Evolutionary conservation across 805 yeast species (phyloP), one percentile per base, ranked within the genome.

Genomic region (Kodamaea laetipori): DNA sequence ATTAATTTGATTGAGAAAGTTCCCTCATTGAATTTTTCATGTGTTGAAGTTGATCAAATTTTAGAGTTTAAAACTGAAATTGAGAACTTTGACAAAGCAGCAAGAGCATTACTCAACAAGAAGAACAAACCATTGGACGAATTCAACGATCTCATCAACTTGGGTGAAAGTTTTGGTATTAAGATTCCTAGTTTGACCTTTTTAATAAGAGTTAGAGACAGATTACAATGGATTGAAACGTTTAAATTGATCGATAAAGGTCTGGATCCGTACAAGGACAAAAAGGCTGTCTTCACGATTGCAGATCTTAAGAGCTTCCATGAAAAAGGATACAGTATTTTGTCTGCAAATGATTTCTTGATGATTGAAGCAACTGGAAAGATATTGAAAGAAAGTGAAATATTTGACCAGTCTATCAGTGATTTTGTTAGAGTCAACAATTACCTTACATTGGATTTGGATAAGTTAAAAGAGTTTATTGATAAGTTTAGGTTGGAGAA

Each of bases 141-240:
- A 18, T 70, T 80, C 39, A 63, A 69, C 27, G 80, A 77, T 31
- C 58, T 84, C 57, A 74, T 82, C 17, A 74, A 71, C 34, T 58
- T 79, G 27, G 92, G 90, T 1, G 67, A 71, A 44, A 71, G 81
- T 2, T 77, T 83, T 54, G 86, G 86, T 3, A 59, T 86, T 28
- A 71, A 67, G 4, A 57, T 85, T 11, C 76, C 79, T 2, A 73
- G 82, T 1, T 56, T 71, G 37, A 49, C 46, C 12, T 69, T 71
- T 41, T 51, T 71, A n/a, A 54, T 51, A 2, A 56, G 76, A 37
- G 48, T 71, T n/a, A 54, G 69, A 44, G 66, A 63, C 43, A 49
- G 66, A 10, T 42, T 65, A 39, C 50, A 54, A 26, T 71, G 76
- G 76, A 37, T 64, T 2, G 56, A 60, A 11, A 52, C 52, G 2